phyloP scores from a whole-genome alignment of 495 filamentous ascomycete genomes.

The Jackrogersella multiformis region DNA sequence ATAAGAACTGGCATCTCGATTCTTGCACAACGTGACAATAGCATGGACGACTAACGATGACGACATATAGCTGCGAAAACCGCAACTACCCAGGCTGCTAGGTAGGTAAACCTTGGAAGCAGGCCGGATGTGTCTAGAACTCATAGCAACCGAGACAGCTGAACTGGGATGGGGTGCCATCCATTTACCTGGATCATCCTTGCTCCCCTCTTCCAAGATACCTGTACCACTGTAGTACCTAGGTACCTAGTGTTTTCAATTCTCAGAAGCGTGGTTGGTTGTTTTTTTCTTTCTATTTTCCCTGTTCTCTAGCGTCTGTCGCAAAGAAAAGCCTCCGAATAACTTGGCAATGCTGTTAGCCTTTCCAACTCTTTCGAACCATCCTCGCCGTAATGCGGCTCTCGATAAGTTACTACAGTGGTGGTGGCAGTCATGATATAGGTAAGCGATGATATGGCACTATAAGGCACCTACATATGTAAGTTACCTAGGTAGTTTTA shows the following conservation, averaged over 20 bases:
- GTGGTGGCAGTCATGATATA: too few relatives aligned
- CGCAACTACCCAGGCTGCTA: conserved; percentile 12
- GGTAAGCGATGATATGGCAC: too few relatives aligned
- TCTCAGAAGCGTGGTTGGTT: conserved; percentile 6
- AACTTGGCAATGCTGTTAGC: conserved; percentile 11
- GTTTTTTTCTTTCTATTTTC: conserved; percentile 15
- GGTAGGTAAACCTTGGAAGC: too few relatives aligned
- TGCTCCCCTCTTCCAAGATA: conserved; percentile 10
- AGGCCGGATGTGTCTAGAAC: conserved; percentile 11
- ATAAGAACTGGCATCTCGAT: conserved; percentile 21
- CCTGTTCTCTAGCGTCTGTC: conserved; percentile 24
- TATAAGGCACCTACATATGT: too few relatives aligned
- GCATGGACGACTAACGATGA: conserved; percentile 32
- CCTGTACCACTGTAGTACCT: not conserved
- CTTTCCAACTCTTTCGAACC: conserved; percentile 1
- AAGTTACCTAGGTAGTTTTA: too few relatives aligned
- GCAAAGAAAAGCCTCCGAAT: conserved; percentile 20
- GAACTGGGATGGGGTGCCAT: conserved; percentile 5
- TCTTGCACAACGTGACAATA: conserved; percentile 8
- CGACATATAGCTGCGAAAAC: conserved; percentile 15
- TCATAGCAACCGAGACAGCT: not conserved
- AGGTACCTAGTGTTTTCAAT: conserved; percentile 2
- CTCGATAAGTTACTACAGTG: conserved; percentile 29
- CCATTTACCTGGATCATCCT: conserved; percentile 13
- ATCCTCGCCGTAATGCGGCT: conserved; percentile 27